Conservation (phyloP, 1,139 yeast genomes). For the Lodderomyces parapsilosis region DNA sequence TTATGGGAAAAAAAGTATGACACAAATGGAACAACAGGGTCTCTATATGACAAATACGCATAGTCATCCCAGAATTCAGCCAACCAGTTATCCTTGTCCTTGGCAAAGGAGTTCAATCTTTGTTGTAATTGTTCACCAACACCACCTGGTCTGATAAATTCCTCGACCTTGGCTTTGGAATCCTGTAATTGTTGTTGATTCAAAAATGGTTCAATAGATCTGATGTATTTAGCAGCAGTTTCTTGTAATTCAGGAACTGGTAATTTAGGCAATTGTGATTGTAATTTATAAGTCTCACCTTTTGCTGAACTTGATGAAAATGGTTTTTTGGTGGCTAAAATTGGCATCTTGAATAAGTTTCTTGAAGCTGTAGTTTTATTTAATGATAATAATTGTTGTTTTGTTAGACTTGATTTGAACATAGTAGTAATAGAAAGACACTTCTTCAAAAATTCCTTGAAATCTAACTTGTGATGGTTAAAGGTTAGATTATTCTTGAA, state of each 20-base stretch:
- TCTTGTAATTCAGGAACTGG: conserved; percentile 84
- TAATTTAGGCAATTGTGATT: conserved; percentile 72
- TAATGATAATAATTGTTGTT: conserved; percentile 4
- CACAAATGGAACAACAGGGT: conserved; percentile 91
- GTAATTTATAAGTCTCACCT: conserved; percentile 74
- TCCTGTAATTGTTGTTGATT: conserved; percentile 52
- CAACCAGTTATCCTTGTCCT: conserved; percentile 80
- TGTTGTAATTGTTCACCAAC: conserved; percentile 68
- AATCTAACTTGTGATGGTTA: background rate
- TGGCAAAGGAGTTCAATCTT: conserved; percentile 60
- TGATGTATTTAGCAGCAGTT: conserved; percentile 69
- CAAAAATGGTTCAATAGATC: conserved; percentile 67
- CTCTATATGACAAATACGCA: conserved; percentile 88
- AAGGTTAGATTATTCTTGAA: too few relatives aligned
- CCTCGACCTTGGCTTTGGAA: conserved; percentile 62
- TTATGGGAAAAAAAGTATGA: conserved; percentile 88
- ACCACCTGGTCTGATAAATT: conserved; percentile 54
- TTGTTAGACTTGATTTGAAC: conserved; percentile 11
- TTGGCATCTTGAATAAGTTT: conserved; percentile 13
- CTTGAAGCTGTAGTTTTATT: background rate
- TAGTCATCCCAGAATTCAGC: conserved; percentile 93
- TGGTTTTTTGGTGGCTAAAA: conserved; percentile 17
- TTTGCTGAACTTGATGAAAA: conserved; percentile 39
- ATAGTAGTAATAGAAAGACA: conserved; percentile 5
- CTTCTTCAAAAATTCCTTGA: background rate